Conservation (phyloP, 495 filamentous ascomycete genomes). For the Jackrogersella multiformis region DNA sequence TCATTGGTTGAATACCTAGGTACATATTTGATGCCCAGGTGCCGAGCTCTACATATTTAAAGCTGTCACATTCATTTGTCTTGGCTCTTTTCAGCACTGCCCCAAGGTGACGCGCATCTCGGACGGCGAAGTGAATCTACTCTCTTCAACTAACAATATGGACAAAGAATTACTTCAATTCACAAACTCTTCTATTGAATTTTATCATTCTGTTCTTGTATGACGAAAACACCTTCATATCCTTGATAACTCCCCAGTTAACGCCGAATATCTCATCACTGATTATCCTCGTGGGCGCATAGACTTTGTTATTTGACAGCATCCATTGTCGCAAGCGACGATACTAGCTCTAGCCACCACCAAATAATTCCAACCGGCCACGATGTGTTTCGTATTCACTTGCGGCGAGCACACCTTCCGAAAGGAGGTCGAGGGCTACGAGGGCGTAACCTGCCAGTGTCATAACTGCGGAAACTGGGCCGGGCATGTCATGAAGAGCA, state of each 20-base stretch:
- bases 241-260: background rate
- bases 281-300: background rate
- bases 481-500: slow-evolving; percentile 60
- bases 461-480: slow-evolving; percentile 66
- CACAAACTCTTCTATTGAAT: background rate
- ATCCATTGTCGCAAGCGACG: background rate
- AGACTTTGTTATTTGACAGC: background rate
- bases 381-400: slow-evolving; percentile 67
- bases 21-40: too few species aligned
- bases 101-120: slow-evolving; percentile 35
- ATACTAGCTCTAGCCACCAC: slow-evolving; percentile 3
- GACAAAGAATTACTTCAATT: slow-evolving; percentile 10
- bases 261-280: background rate
- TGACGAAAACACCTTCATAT: background rate
- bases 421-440: slow-evolving; percentile 63
- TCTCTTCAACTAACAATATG: slow-evolving; percentile 17
- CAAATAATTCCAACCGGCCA: slow-evolving; percentile 17
- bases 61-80: too few species aligned
- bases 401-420: slow-evolving; percentile 67
- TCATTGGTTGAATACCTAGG: too few species aligned
- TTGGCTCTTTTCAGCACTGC: slow-evolving; percentile 31
- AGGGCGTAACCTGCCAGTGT: slow-evolving; percentile 63
- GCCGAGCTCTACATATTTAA: too few species aligned
- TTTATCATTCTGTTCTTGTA: slow-evolving; percentile 1
- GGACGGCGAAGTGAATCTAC: slow-evolving; percentile 1